phyloP scores from a whole-genome alignment of 179 eudicot genomes.

The Camellia oleifera region DNA sequence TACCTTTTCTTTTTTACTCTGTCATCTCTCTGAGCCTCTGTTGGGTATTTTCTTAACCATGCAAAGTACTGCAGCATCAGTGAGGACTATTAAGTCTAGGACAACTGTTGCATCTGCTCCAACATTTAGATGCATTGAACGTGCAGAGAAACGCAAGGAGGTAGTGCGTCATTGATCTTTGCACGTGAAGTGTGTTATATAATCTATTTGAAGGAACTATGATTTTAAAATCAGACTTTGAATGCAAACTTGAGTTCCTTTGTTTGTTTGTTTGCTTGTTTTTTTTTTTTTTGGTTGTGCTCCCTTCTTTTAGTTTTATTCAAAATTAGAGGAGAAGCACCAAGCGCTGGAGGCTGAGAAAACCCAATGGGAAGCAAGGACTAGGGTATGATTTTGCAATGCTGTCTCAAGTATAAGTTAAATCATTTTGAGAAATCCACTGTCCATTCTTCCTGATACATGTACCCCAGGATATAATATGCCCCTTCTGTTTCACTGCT shows the following conservation, averaged over 20 bases:
- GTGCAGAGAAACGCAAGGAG: conserved; percentile 93
- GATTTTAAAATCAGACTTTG: not conserved
- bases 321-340: conserved; percentile 82
- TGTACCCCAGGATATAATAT: not conserved
- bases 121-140: conserved; percentile 63
- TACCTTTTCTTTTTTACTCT: not conserved
- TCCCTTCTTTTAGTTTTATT: conserved; percentile 45
- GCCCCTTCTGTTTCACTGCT: not conserved
- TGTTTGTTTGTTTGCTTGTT: not conserved
- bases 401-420: not conserved
- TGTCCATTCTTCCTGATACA: not conserved
- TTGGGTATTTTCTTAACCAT: conserved; percentile 34
- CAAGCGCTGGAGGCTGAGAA: conserved; percentile 91
- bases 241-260: not conserved
- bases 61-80: conserved; percentile 41
- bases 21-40: conserved; percentile 9
- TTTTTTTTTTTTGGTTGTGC: not conserved
- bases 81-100: conserved; percentile 38
- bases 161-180: conserved; percentile 32
- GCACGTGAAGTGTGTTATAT: not conserved
- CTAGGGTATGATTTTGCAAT: conserved; percentile 46
- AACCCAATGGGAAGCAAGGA: conserved; percentile 70
- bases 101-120: conserved; percentile 69
- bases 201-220: not conserved
- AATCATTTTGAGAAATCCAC: not conserved